Conservation (phyloP, 1,284 basidiomycete species). For the Agaricales sp. region DNA sequence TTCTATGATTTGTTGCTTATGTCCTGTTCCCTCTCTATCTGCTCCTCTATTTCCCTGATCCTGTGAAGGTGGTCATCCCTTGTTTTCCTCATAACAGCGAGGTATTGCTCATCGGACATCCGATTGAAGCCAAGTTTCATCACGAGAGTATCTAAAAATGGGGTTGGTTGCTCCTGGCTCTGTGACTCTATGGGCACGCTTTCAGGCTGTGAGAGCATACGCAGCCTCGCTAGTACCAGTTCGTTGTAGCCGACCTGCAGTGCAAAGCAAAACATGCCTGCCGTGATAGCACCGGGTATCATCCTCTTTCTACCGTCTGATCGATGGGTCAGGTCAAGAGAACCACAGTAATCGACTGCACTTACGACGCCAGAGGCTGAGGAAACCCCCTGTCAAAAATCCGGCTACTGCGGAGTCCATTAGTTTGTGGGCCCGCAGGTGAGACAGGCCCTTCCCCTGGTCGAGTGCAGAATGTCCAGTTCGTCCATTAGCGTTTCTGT, state of each 20-base stretch:
- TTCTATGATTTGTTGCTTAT: conserved; percentile 6
- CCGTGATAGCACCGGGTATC: conserved; percentile 44
- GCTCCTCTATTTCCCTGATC: conserved; percentile 46
- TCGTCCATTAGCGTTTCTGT: conserved; percentile 11
- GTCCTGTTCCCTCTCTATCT: conserved; percentile 25
- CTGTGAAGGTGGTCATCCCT: conserved; percentile 39
- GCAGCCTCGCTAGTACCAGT: conserved; percentile 42
- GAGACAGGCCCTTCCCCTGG: conserved; percentile 28
- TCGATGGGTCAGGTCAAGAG: not conserved
- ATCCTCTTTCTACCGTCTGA: conserved; percentile 28
- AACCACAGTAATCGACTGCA: conserved; percentile 15
- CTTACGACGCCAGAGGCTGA: conserved; percentile 27
- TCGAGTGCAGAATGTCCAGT: conserved; percentile 5
- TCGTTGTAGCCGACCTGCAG: conserved; percentile 62
- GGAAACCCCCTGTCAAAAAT: conserved; percentile 42
- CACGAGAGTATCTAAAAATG: conserved; percentile 24
- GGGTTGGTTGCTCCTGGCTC: conserved; percentile 11
- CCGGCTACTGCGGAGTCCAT: conserved; percentile 59
- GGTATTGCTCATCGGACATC: conserved; percentile 56
- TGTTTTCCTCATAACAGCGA: conserved; percentile 39
- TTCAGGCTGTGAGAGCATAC: conserved; percentile 31
- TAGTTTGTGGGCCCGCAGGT: conserved; percentile 44
- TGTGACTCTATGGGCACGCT: conserved; percentile 4
- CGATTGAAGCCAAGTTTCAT: conserved; percentile 35
- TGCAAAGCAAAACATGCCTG: conserved; percentile 39